Conservation (phyloP, 2,329 filamentous ascomycete species). For the Septoria petroselini region DNA sequence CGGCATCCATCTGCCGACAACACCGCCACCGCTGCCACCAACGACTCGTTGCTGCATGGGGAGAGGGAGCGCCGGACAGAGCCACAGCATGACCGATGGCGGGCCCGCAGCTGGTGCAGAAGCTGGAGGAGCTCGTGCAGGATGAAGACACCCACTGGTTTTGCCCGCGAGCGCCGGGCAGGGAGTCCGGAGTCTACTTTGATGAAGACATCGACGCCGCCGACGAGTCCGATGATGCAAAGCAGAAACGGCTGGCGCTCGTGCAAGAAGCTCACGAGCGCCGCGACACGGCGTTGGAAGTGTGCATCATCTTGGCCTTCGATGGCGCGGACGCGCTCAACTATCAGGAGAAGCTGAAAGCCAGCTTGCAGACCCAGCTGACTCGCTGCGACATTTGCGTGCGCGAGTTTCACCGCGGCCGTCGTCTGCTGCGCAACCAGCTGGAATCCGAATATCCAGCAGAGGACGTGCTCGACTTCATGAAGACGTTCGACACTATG, state of each 20-base stretch:
- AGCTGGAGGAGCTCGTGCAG: conserved; percentile 30
- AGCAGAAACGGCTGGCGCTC: conserved; percentile 30
- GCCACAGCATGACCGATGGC: conserved; percentile 5
- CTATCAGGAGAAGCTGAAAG: conserved; percentile 43
- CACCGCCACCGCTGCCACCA: not conserved
- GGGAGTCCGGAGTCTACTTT: conserved; percentile 40
- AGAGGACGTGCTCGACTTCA: conserved; percentile 46
- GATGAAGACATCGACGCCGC: conserved; percentile 49
- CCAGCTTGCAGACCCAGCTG: conserved; percentile 44
- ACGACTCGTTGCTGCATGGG: too few species aligned
- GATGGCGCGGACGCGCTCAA: conserved; percentile 47
- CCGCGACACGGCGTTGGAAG: conserved; percentile 43
- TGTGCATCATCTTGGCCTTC: conserved; percentile 48
- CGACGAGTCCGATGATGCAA: conserved; percentile 31
- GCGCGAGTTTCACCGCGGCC: conserved; percentile 47
- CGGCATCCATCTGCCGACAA: too few species aligned
- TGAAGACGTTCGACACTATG: conserved; percentile 45
- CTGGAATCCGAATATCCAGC: conserved; percentile 46
- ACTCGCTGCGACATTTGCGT: conserved; percentile 51
- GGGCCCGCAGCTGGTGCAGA: conserved; percentile 23
- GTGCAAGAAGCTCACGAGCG: conserved; percentile 42
- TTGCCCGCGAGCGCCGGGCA: conserved; percentile 44
- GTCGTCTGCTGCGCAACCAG: conserved; percentile 41
- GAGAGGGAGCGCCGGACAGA: not conserved
- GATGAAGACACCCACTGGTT: conserved; percentile 46